Evolutionary conservation across 805 yeast species (phyloP).

Genomic region (Alloascoidea africana): DNA sequence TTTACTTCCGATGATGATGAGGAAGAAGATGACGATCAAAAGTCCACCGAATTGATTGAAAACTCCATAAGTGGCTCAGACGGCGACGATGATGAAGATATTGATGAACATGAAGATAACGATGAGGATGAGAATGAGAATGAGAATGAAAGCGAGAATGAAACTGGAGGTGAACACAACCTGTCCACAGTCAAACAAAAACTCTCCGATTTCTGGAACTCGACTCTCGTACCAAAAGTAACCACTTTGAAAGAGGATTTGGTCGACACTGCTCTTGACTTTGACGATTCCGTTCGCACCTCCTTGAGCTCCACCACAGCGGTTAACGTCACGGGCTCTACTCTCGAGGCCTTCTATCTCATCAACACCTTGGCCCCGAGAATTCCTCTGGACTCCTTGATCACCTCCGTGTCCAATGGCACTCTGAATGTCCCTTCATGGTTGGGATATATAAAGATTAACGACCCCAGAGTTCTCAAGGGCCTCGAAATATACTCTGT

Average conservation of each 20-base stretch:
- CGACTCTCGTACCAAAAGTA: conserved; percentile 11
- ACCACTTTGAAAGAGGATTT: conserved; percentile 12
- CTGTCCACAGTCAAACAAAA: conserved; percentile 1
- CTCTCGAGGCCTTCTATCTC: conserved; percentile 7
- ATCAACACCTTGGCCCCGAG: conserved; percentile 5
- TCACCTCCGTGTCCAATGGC: conserved; percentile 5
- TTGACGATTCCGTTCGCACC: conserved; percentile 10
- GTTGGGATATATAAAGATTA: no score
- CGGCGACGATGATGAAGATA: conserved; percentile 8
- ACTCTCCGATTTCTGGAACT: conserved; percentile 8
- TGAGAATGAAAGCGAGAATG: conserved; percentile 7
- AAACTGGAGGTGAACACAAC: conserved; percentile 5
- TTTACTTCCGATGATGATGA: no score
- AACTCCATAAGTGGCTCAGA: conserved; percentile 7
- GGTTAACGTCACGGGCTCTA: conserved; percentile 8
- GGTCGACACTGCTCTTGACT: conserved; percentile 7
- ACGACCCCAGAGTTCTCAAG: no score
- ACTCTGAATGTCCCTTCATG: no score
- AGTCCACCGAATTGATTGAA: no score
- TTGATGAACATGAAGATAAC: conserved; percentile 10
- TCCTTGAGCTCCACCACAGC: conserved; percentile 15
- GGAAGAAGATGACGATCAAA: no score
- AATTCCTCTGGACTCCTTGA: conserved; percentile 5
- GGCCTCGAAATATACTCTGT: neutral
- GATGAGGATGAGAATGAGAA: conserved; percentile 10